Evolutionary conservation across 2,329 filamentous ascomycete species (phyloP).

Genomic region (Metarhizium sp.): DNA sequence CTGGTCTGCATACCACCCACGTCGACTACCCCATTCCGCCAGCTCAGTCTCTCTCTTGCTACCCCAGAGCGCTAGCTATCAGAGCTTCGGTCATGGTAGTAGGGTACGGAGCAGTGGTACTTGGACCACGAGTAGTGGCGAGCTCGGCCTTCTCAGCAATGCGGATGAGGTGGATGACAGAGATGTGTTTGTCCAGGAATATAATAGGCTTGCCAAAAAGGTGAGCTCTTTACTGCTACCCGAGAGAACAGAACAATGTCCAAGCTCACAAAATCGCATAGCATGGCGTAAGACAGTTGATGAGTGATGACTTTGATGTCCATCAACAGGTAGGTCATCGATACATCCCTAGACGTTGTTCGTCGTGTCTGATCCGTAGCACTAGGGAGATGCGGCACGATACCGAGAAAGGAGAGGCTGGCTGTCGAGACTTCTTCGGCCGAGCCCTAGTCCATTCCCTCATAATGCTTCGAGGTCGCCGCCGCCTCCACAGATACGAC

Average conservation of each 20-base stretch:
- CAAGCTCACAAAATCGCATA: constrained; percentile 16
- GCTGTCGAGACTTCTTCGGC: constrained; percentile 26
- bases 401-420: constrained; percentile 25
- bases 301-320: constrained; percentile 25
- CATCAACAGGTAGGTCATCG: constrained; percentile 21
- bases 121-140: constrained; percentile 48
- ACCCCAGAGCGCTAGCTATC: constrained; percentile 16
- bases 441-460: constrained; percentile 10
- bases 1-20: constrained; percentile 6
- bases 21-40: constrained; percentile 13
- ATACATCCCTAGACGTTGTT: background rate
- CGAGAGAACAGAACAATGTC: background rate
- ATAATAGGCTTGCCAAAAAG: constrained; percentile 51
- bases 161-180: constrained; percentile 40
- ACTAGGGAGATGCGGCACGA: constrained; percentile 11
- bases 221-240: constrained; percentile 21
- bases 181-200: constrained; percentile 42
- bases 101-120: constrained; percentile 38
- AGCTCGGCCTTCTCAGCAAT: constrained; percentile 36
- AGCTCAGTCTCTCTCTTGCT: constrained; percentile 17
- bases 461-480: constrained; percentile 4
- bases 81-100: constrained; percentile 12
- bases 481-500: constrained; percentile 16
- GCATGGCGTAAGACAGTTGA: constrained; percentile 41
- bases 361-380: background rate